Evolutionary conservation across 495 filamentous ascomycete genomes (phyloP).

Genomic region (Penicillium lividum): DNA sequence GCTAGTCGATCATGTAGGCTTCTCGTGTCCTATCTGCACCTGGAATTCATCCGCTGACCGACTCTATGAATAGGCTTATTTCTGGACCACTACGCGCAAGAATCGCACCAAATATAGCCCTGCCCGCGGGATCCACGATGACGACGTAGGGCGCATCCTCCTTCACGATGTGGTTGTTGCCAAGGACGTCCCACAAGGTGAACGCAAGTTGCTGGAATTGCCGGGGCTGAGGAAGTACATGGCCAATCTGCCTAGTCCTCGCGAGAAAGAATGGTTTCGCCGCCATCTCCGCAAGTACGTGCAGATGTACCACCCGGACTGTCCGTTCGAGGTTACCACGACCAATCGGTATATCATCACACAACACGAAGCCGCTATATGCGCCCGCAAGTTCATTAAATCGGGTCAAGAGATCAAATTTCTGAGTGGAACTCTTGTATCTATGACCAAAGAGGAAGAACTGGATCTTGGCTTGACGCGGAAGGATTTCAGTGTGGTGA

Average conservation of each 20-base stretch:
- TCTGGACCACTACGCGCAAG: conserved; percentile 94
- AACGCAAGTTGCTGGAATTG: conserved; percentile 69
- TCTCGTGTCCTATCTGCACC: conserved; percentile 8
- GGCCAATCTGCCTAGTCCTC: conserved; percentile 63
- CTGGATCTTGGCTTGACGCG: conserved; percentile 71
- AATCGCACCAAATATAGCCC: conserved; percentile 85
- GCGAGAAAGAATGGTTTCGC: conserved; percentile 85
- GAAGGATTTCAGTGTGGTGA: conserved; percentile 94
- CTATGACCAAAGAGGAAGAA: conserved; percentile 89
- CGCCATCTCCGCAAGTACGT: conserved; percentile 88
- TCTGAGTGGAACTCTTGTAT: conserved; percentile 82
- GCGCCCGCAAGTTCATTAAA: conserved; percentile 75
- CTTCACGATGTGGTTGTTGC: conserved; percentile 72
- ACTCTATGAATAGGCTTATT: conserved; percentile 66
- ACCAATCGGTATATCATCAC: conserved; percentile 96
- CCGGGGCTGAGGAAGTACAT: conserved; percentile 72
- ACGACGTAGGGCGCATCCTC: conserved; percentile 76
- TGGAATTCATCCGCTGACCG: conserved; percentile 21
- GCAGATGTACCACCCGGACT: conserved; percentile 88
- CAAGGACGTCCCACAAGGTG: conserved; percentile 68
- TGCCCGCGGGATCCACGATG: conserved; percentile 76
- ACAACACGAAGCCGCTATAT: conserved; percentile 82
- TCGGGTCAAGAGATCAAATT: conserved; percentile 88
- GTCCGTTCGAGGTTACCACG: conserved; percentile 88
- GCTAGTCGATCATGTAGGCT: conserved; percentile 87